Evolutionary conservation across 805 yeast species (phyloP), one percentile per base, ranked within the genome.

Genomic region (Metschnikowia lunata): DNA sequence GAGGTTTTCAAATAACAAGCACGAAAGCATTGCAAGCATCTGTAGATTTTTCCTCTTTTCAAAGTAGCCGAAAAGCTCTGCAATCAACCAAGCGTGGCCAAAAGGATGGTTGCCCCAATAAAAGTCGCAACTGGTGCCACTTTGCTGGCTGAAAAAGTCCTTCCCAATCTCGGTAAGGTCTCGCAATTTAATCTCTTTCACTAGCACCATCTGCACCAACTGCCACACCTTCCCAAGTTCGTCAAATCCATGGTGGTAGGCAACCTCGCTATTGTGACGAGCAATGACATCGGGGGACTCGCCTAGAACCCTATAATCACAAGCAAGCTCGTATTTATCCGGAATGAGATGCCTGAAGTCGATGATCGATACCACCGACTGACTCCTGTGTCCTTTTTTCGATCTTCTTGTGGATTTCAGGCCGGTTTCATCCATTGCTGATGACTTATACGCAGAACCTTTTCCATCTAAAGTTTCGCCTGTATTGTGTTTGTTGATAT

Each of bases 21-120:
- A 87, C 4, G 91, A 78, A 51, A 89, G 63, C 88, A 87, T 85
- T 1, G 95, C 96, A 23, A 90, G 67, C 96, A 91, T 88, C 61
- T 91, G 97, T 26, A 88, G 64, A 56, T 91, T 84, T 1, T 82
- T 80, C 34, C 71, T 57, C 30, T 56, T 64, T 54, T 83, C 93
- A 58, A 82, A 88, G 54, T 83, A 82, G 1, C 61, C 57, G 56
- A 90, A 70, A 33, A 88, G 67, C 47, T 79, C 78, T 26, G 72
- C 72, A 0, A 88, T 71, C 18, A 88, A 66, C 85, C 88, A 79
- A 10, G 72, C 53, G 33, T 80, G 73, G 1, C 95, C 96, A 59
- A 83, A 77, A 0, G 89, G 90, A 59, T 87, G 95, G 5, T 76
- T 64, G 0, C 91, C 91, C 97, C 97, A 90, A 45, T 74, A 77